Evolutionary conservation across 768 basidiomycete species (phyloP).

Genomic region (Collybiopsis confluens): DNA sequence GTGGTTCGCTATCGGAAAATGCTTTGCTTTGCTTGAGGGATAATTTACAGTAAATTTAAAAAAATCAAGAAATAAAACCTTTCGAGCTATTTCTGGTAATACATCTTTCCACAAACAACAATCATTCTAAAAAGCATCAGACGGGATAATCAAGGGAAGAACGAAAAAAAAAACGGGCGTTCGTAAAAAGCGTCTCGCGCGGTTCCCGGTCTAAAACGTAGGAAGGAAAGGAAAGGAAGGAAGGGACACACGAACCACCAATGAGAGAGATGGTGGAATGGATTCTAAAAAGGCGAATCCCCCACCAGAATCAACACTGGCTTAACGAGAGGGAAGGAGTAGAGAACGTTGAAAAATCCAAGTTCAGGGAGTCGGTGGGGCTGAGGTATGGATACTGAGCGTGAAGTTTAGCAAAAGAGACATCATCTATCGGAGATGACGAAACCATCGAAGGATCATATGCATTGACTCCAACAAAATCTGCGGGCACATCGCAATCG

Average conservation of each 20-base stretch:
- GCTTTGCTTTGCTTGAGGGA: background rate
- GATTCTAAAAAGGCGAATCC: background rate
- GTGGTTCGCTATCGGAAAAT: too few relatives aligned
- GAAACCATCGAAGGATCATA: constrained; percentile 13
- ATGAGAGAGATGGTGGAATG: background rate
- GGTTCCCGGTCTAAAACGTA: background rate
- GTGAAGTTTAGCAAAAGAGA: constrained; percentile 21
- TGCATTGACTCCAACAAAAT: background rate
- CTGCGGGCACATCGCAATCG: background rate
- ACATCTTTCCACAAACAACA: background rate
- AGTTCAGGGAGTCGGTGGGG: constrained; percentile 13
- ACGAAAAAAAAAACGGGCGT: background rate
- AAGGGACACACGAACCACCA: background rate
- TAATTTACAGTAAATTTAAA: background rate
- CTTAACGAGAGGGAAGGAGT: constrained; percentile 1
- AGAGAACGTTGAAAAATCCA: constrained; percentile 34
- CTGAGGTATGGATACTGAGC: background rate
- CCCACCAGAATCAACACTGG: background rate
- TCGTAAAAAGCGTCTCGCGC: constrained; percentile 5
- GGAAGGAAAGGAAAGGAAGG: background rate
- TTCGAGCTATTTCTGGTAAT: background rate
- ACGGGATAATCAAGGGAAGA: too few relatives aligned
- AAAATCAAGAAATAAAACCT: background rate
- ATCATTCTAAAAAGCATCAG: background rate
- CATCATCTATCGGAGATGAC: constrained; percentile 14